A percentile compares a stretch with the other conserved stretches of the same genome.
These are phyloP conservation scores for Flueggea neowawraea DNA, from an alignment of 441 rosid genomes.

Conservation along the genomic window DNA sequence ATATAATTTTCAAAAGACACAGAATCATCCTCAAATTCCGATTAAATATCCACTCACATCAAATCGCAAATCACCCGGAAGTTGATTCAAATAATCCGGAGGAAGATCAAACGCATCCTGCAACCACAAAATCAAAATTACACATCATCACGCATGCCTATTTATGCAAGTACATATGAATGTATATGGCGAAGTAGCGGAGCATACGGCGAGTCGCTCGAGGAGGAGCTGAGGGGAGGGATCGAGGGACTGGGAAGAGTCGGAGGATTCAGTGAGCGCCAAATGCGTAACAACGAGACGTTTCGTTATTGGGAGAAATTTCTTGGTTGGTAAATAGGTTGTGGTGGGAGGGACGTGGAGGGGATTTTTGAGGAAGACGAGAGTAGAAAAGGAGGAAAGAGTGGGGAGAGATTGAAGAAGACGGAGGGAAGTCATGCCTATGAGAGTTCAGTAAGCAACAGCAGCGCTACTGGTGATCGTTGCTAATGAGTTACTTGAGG, in stretches of 20 bases:
- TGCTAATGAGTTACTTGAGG: no score
- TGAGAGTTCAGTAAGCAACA: no score
- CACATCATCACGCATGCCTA: no score
- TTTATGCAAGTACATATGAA: no score
- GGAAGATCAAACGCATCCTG: constrained; percentile 91
- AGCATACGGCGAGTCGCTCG: constrained; percentile 57
- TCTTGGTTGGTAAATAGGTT: constrained; percentile 24
- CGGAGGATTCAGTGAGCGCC: constrained; percentile 72
- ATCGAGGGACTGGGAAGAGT: constrained; percentile 53
- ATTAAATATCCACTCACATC: constrained; percentile 42
- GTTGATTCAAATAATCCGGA: constrained; percentile 58
- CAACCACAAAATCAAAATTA: constrained; percentile 9
- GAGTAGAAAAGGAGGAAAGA: constrained; percentile 16
- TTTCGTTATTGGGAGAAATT: constrained; percentile 20
- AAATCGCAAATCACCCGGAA: constrained; percentile 77
- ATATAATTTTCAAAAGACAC: constrained; percentile 1
- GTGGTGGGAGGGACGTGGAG: constrained; percentile 1
- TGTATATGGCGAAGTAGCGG: no score
- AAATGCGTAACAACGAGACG: constrained; percentile 25
- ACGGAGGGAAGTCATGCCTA: constrained; percentile 16
- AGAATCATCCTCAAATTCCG: neutral
- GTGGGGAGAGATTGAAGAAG: constrained; percentile 31
- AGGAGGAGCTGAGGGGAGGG: constrained; percentile 49
- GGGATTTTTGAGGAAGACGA: constrained; percentile 13
- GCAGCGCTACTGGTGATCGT: no score